These are phyloP conservation scores for Lepidium didymum DNA, from an alignment of 345 rosid species.

Conservation along the genomic window DNA sequence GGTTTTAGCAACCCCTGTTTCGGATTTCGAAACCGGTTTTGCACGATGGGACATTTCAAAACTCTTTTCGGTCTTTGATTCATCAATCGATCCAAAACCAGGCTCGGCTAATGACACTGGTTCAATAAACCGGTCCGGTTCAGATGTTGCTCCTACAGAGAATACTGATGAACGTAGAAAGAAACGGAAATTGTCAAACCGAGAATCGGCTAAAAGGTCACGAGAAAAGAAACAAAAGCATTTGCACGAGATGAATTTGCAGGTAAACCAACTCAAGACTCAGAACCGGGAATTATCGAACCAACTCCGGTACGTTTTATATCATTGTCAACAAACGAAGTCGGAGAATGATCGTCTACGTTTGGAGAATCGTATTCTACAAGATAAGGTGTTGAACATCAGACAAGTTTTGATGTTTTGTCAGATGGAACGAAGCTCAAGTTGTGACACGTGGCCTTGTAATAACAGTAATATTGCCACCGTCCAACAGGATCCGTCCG, in stretches of 20 bases:
- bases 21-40: slow-evolving; percentile 40
- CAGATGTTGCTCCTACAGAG: background rate
- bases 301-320: slow-evolving; percentile 44
- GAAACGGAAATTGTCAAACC: slow-evolving; percentile 77
- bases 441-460: slow-evolving; percentile 49
- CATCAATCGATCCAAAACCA: slow-evolving; percentile 31
- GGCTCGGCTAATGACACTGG: slow-evolving; percentile 23
- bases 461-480: slow-evolving; percentile 16
- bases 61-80: slow-evolving; percentile 27
- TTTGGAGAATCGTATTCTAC: slow-evolving; percentile 47
- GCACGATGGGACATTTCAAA: slow-evolving; percentile 48
- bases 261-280: slow-evolving; percentile 52
- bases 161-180: slow-evolving; percentile 48
- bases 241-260: slow-evolving; percentile 62
- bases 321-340: slow-evolving; percentile 35
- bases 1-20: slow-evolving; percentile 28
- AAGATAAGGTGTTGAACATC: slow-evolving; percentile 44
- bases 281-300: slow-evolving; percentile 61
- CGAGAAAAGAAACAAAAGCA: slow-evolving; percentile 82
- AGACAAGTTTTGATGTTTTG: slow-evolving; percentile 40
- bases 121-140: slow-evolving; percentile 23
- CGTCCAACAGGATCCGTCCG: slow-evolving; percentile 34
- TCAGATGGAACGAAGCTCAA: slow-evolving; percentile 40
- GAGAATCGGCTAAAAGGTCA: slow-evolving; percentile 88
- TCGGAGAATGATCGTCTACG: slow-evolving; percentile 62